Base-by-base conservation (phyloP, 768 basidiomycete species). In the Pleurotus djamor region DNA sequence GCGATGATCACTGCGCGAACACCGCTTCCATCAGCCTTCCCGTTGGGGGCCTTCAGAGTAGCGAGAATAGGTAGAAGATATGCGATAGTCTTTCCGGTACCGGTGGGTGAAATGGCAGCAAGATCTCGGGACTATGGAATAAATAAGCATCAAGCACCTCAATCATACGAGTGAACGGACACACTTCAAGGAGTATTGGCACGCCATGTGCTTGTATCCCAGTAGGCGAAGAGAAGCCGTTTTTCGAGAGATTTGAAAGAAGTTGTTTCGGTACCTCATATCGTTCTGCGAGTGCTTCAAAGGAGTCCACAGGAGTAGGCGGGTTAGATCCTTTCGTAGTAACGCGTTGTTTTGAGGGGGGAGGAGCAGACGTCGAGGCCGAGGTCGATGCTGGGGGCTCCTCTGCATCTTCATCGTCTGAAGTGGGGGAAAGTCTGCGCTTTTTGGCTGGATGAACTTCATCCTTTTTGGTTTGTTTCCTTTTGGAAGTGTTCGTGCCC, bases 101-200 rank as follows among this genome's bases (percentile, higher is more conserved):
- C 97, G 4, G 97, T 99, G 0, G 97, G 97, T 0, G 97, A 97
- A 16, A 98, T 91, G 33, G 96, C 96, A 56, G 92, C 88, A 21
- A 97, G 79, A 72, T 99, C 96, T 59, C 92, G 86, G 61, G 77
- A 79, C 92, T 92, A 60, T 33, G 21, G 43, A 4, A 52, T 48
- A 10, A 37, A 32, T 17, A 28, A 28, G 21, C 21, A 28, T 52
- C 57, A 50, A 60, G 21, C 21, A 28, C 21, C 21, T 65, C 7
- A 63, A 33, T 35, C 45, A 45, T 52, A 38, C 34, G 16, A 61
- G 33, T 45, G 35, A 35, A 14, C 13, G 2, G 38, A 65, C 83
- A 59, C 61, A 89, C 92, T 76, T 93, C 85, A 38, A 95, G 72
- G 55, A 96, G 72, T 63, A 94, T 90, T 0, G 94, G 92, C 52